Base-by-base conservation (phyloP, 495 filamentous ascomycete species). In the Neurospora pannonica region DNA sequence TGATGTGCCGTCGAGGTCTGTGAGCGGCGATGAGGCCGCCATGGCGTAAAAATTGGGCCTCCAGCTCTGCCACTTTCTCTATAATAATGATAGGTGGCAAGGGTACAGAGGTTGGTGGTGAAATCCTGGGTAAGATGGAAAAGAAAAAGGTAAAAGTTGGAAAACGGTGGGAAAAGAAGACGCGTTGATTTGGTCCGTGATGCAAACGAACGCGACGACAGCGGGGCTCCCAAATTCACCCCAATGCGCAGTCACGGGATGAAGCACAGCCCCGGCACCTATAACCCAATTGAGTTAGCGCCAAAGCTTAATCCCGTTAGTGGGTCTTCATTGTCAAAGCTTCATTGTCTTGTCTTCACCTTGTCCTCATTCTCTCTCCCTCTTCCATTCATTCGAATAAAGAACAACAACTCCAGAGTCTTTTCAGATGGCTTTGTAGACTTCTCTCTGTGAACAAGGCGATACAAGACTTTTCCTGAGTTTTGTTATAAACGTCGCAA, bases 11-110 rank as follows among this genome's bases (percentile, higher is more conserved):
- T 70, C 72, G 13, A 78, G 43, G 0, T 71, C 73, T 13, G 75
- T 80, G 34, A 80, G 76, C 2, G 78, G 73, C 48, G 78, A 77
- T 62, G 77, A 67, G 15, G 15, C 28, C 54, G 54, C 54, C 54
- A 67, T 67, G 54, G 15, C 24, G 54, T 19, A 8, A 31, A 3
- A 2, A 62, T 19, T 34, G 54, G 46, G 54, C 5, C 28, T 3
- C 48, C 24, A 31, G 24, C 48, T 60, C 13, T 62, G 11, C 9
- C 3, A 17, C 15, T 34, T 4, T 67, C 13, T 34, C 5, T 67
- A 19, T 67, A 19, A 62, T 7, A 62, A 67, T 34, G 28, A 67
- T 36, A 19, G 54, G 28, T 67, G 24, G 28, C 28, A 34, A 19
- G 0, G 46, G 24, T 28, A 28, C 21, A 15, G 48, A 28, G 24